phyloP scores from a whole-genome alignment of 441 rosid species.

The Eutrema salsugineum region DNA sequence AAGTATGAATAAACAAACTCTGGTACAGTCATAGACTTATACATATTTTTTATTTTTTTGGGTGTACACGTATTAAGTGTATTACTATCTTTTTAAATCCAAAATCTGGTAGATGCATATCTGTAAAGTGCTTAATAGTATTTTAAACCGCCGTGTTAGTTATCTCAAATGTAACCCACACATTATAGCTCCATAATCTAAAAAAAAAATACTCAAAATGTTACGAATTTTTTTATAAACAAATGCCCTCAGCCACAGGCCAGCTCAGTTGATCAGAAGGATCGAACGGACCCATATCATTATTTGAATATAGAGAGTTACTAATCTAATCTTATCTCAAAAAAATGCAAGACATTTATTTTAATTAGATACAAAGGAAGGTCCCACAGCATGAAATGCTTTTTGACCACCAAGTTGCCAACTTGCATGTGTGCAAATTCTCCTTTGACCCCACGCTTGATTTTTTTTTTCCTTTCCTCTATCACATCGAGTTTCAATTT shows the following conservation, averaged over 20 bases:
- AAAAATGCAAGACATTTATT: not conserved
- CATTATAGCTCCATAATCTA: not conserved
- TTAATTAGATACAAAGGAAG: slow-evolving; percentile 15
- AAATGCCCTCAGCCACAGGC: slow-evolving; percentile 13
- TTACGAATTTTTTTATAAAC: not conserved
- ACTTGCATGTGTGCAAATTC: slow-evolving; percentile 33
- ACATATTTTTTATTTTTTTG: not conserved
- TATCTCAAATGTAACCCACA: not conserved
- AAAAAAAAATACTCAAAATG: not conserved
- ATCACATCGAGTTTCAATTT: slow-evolving; percentile 11
- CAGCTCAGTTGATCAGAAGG: slow-evolving; percentile 11
- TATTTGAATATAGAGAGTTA: not conserved
- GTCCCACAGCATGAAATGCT: slow-evolving; percentile 27
- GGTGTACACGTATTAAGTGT: not conserved
- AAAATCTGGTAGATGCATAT: slow-evolving; percentile 12
- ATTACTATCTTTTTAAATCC: not conserved
- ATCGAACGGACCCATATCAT: slow-evolving; percentile 9
- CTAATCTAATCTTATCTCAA: slow-evolving; percentile 10
- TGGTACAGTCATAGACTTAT: not conserved
- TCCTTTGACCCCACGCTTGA: slow-evolving; percentile 33
- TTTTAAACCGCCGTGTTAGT: slow-evolving; percentile 1
- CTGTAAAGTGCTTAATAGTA: not conserved
- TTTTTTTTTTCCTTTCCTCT: slow-evolving; percentile 8
- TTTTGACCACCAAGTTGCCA: slow-evolving; percentile 35
- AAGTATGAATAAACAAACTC: not conserved